phyloP scores from a whole-genome alignment of 2,329 filamentous ascomycete species.

The Hirsutella thompsonii region DNA sequence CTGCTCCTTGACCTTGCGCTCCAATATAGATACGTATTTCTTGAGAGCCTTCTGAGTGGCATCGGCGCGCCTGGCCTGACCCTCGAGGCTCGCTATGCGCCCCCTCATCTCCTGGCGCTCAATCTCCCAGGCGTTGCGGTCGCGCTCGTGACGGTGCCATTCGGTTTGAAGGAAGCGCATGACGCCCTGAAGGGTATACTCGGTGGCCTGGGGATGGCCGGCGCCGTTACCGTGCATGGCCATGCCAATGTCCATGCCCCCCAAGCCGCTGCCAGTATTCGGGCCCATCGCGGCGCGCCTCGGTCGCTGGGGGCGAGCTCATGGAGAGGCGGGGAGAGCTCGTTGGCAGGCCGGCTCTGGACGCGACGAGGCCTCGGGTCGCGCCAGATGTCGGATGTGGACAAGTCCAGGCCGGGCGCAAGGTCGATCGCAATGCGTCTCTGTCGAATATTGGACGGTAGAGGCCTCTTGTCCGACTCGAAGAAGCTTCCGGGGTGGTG shows the following conservation, averaged over 20 bases:
- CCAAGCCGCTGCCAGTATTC: slow-evolving; percentile 31
- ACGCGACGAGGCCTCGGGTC: neutral
- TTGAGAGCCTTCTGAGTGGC: slow-evolving; percentile 79
- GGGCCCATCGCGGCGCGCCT: slow-evolving; percentile 28
- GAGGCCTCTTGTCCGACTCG: slow-evolving; percentile 2
- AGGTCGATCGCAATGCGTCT: neutral
- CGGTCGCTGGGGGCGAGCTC: slow-evolving; percentile 19
- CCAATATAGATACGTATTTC: slow-evolving; percentile 81
- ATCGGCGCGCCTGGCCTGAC: slow-evolving; percentile 75
- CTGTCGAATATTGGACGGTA: neutral
- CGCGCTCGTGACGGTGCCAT: slow-evolving; percentile 97
- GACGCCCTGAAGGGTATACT: slow-evolving; percentile 60
- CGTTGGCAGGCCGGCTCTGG: slow-evolving; percentile 9
- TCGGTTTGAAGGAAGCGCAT: slow-evolving; percentile 99
- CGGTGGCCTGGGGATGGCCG: slow-evolving; percentile 44
- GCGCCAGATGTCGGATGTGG: neutral
- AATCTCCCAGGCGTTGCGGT: slow-evolving; percentile 97
- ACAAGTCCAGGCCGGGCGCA: neutral
- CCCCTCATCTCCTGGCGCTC: slow-evolving; percentile 98
- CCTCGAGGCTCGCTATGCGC: slow-evolving; percentile 87
- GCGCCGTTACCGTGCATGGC: slow-evolving; percentile 31
- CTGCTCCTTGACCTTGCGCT: slow-evolving; percentile 78
- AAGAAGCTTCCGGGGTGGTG: neutral
- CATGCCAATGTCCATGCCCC: slow-evolving; percentile 30
- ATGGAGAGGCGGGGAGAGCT: slow-evolving; percentile 19